These are phyloP conservation scores for Agrocybe chaxingu DNA, from an alignment of 768 basidiomycete genomes.

Conservation along the genomic window DNA sequence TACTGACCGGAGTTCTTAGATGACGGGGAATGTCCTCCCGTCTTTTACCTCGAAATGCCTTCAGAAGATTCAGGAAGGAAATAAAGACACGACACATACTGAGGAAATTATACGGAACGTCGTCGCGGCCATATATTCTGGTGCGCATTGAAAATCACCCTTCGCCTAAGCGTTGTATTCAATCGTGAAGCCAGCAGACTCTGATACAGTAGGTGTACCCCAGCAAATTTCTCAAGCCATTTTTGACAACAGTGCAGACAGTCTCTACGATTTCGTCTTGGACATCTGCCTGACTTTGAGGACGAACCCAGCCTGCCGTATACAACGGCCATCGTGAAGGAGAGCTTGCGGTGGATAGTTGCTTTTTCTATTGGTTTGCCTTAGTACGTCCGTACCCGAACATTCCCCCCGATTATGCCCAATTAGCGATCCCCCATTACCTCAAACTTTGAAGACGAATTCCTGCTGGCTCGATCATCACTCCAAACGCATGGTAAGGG, in stretches of 20 bases:
- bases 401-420: neutral
- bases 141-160: too few species aligned
- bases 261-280: slow-evolving; percentile 20
- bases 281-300: slow-evolving; percentile 28
- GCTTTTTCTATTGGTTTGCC: slow-evolving; percentile 21
- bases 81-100: too few species aligned
- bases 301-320: slow-evolving; percentile 27
- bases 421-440: slow-evolving; percentile 9
- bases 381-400: neutral
- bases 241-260: slow-evolving; percentile 10
- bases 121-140: too few species aligned
- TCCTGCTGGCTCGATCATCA: slow-evolving; percentile 28
- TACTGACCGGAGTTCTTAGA: neutral
- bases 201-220: slow-evolving; percentile 10
- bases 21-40: neutral
- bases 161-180: too few species aligned
- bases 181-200: slow-evolving; percentile 4
- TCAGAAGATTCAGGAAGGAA: too few species aligned
- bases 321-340: slow-evolving; percentile 26
- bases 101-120: too few species aligned
- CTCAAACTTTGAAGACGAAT: slow-evolving; percentile 27
- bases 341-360: slow-evolving; percentile 25
- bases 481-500: slow-evolving; percentile 30
- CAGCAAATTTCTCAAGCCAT: neutral
- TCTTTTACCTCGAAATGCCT: too few species aligned